phyloP scores from a whole-genome alignment of 75 land plant species.

The Selaginella moellendorffii region DNA sequence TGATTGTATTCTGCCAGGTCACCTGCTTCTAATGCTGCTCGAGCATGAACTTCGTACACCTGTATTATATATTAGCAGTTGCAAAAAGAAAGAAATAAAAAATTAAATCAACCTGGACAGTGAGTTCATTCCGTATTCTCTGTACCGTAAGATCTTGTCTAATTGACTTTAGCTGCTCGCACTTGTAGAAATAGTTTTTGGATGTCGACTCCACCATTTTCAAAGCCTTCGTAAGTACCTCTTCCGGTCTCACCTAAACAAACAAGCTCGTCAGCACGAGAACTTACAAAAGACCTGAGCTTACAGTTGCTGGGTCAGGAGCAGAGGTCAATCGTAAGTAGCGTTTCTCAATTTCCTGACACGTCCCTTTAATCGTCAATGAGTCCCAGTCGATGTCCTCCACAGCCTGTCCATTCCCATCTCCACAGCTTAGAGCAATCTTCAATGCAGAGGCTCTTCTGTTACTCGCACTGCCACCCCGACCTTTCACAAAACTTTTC shows the following conservation, averaged over 20 bases:
- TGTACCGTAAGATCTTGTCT: constrained; percentile 97
- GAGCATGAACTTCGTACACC: constrained; percentile 98
- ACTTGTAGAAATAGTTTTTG: constrained; percentile 84
- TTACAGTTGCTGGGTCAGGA: constrained; percentile 90
- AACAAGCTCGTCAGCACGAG: background rate
- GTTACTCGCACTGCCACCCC: constrained; percentile 26
- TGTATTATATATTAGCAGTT: constrained; percentile 10
- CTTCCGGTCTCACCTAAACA: constrained; percentile 88
- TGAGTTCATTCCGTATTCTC: constrained; percentile 67
- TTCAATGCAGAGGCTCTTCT: constrained; percentile 53
- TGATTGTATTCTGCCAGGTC: constrained; percentile 93
- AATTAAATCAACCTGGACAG: constrained; percentile 56
- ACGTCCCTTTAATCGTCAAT: constrained; percentile 81
- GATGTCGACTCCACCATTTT: constrained; percentile 57
- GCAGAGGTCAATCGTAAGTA: constrained; percentile 94
- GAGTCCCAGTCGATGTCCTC: constrained; percentile 98
- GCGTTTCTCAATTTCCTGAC: constrained; percentile 92
- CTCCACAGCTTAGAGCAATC: constrained; percentile 44
- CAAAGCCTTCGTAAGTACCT: constrained; percentile 71
- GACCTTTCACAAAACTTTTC: background rate
- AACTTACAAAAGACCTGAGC: background rate
- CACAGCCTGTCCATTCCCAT: constrained; percentile 52
- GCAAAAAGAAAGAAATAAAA: background rate
- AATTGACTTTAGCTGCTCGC: constrained; percentile 96
- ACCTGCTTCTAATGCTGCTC: constrained; percentile 75